Conservation (phyloP, 768 basidiomycete genomes). For the Leccinum longicurvipes region DNA sequence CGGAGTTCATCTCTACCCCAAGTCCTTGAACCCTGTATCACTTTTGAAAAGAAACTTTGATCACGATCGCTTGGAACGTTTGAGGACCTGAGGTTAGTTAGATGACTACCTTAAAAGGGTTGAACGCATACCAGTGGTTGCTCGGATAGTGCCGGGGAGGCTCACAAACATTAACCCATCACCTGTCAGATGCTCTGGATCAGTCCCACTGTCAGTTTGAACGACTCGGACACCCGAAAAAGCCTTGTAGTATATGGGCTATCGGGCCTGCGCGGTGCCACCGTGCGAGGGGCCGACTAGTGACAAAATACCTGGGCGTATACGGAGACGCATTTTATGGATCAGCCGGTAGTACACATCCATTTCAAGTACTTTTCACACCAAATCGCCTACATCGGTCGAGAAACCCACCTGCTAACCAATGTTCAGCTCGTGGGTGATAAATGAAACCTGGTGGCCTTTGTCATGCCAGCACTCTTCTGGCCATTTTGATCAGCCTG, state of each 20-base stretch:
- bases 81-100: neutral
- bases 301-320: too few species aligned
- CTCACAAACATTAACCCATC: neutral
- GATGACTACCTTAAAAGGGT: neutral
- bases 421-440: too few species aligned
- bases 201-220: neutral
- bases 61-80: neutral
- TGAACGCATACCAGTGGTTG: neutral
- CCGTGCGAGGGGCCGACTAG: too few species aligned
- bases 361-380: neutral
- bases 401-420: too few species aligned
- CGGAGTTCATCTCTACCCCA: too few species aligned
- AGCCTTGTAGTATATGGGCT: too few species aligned
- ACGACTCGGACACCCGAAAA: too few species aligned
- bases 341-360: neutral
- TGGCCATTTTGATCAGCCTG: neutral
- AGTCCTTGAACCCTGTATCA: neutral
- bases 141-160: neutral
- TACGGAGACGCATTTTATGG: neutral
- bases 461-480: neutral
- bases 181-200: neutral
- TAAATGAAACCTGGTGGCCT: neutral
- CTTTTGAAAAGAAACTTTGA: neutral
- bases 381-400: neutral
- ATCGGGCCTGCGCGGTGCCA: too few species aligned